These are phyloP conservation scores for Linnemannia zychae DNA, from an alignment of 192 early-diverging fungal genomes.

Conservation along the genomic window DNA sequence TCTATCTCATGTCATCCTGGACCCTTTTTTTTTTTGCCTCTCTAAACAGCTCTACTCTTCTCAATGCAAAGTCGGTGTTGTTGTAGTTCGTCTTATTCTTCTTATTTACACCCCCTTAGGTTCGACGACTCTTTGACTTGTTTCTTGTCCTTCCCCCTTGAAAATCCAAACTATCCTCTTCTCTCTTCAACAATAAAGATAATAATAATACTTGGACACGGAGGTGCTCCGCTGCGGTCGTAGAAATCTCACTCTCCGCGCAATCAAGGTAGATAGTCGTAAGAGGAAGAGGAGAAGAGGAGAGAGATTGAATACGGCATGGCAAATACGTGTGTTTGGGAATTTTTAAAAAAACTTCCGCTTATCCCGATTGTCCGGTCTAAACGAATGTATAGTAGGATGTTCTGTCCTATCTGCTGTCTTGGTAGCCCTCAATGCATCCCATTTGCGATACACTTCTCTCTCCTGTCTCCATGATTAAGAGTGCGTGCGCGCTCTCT, in stretches of 20 bases:
- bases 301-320: neutral
- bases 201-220: neutral
- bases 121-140: neutral
- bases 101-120: neutral
- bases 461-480: neutral
- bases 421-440: too few species aligned
- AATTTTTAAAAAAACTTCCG: neutral
- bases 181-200: neutral
- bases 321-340: neutral
- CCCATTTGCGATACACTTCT: neutral
- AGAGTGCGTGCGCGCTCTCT: neutral
- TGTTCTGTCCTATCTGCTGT: neutral
- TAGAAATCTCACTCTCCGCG: neutral
- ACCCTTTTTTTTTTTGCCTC: constrained; percentile 14
- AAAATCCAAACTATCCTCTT: neutral
- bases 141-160: constrained; percentile 3
- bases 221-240: neutral
- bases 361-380: neutral
- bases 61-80: neutral
- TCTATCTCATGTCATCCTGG: constrained; percentile 32
- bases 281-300: neutral
- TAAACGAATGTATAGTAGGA: neutral
- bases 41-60: neutral
- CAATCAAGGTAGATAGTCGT: too few species aligned
- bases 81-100: neutral